phyloP scores from a whole-genome alignment of 441 rosid genomes.

The Geranium incanum region DNA sequence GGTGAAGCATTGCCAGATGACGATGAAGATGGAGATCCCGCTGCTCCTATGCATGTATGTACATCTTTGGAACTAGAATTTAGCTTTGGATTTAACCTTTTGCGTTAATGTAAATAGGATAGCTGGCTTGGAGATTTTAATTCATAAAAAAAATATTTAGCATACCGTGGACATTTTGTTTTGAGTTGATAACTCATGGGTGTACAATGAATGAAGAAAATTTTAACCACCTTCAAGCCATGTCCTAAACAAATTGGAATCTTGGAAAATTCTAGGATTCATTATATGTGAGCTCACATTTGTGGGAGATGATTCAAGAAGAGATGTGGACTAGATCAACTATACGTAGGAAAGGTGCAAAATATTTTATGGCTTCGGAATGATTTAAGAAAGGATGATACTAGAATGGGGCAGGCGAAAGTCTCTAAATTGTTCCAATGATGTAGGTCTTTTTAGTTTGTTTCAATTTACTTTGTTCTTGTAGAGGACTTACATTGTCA shows the following conservation, averaged over 20 bases:
- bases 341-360: background rate
- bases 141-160: background rate
- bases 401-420: background rate
- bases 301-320: conserved; percentile 1
- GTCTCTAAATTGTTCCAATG: background rate
- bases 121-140: background rate
- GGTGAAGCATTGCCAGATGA: conserved; percentile 96
- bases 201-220: background rate
- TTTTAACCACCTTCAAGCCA: background rate
- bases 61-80: conserved; percentile 18
- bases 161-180: background rate
- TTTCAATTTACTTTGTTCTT: background rate
- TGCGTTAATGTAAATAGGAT: background rate
- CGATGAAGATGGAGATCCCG: conserved; percentile 65
- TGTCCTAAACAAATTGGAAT: background rate
- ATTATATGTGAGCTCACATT: background rate
- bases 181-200: background rate
- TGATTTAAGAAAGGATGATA: background rate
- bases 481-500: background rate
- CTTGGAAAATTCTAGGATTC: conserved; percentile 4
- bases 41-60: conserved; percentile 57
- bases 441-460: background rate
- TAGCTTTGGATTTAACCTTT: conserved; percentile 5
- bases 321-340: background rate
- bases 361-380: background rate